Evolutionary conservation across 345 rosid genomes (phyloP).

Genomic region (Rubroshorea leprosula): DNA sequence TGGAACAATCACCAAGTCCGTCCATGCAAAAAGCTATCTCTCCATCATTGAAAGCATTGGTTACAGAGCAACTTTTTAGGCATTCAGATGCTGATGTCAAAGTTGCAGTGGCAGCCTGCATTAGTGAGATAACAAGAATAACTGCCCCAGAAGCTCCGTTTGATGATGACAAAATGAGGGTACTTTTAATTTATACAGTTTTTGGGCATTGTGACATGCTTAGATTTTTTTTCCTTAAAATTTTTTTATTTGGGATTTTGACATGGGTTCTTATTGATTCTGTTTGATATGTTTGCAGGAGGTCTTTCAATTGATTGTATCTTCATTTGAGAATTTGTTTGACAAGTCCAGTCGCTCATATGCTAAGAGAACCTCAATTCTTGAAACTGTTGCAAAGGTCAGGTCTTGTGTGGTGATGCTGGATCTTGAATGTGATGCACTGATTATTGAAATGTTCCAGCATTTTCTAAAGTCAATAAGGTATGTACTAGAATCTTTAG

Average conservation of each 20-base stretch:
- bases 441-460: constrained; percentile 86
- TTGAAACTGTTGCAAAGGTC: constrained; percentile 96
- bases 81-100: constrained; percentile 74
- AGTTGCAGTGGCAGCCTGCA: constrained; percentile 91
- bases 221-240: constrained; percentile 2
- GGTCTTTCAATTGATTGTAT: constrained; percentile 82
- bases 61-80: constrained; percentile 50
- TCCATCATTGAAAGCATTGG: constrained; percentile 67
- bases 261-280: constrained; percentile 3
- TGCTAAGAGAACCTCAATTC: constrained; percentile 67
- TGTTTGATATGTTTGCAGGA: constrained; percentile 48
- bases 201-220: background rate
- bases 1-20: constrained; percentile 77
- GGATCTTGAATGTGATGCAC: constrained; percentile 92
- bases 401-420: constrained; percentile 93
- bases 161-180: constrained; percentile 90
- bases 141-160: constrained; percentile 99
- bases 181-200: constrained; percentile 16
- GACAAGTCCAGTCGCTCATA: constrained; percentile 72
- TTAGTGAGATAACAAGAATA: constrained; percentile 95
- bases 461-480: constrained; percentile 77
- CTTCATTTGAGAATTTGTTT: constrained; percentile 69
- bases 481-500: constrained; percentile 19
- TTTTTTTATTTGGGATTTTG: background rate
- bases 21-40: constrained; percentile 67